Evolutionary conservation across 192 early-diverging fungal species (phyloP), one percentile per base, ranked within the genome.

Genomic region (Linnemannia schmuckeri): DNA sequence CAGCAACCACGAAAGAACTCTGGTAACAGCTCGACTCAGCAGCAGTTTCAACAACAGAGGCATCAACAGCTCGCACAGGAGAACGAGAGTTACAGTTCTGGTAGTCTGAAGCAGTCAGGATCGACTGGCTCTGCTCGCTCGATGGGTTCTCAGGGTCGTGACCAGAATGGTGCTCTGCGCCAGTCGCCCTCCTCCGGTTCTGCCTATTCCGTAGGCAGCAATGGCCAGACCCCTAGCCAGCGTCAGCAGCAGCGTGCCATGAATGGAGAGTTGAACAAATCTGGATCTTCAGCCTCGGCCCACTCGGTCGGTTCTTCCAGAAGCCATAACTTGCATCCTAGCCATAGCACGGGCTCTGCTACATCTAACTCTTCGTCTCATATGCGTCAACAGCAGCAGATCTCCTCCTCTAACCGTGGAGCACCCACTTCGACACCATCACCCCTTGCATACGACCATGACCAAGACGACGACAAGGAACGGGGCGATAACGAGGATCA

Each of bases 1-100:
- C 76, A 84, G 52, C 82, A 84, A 61, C 66, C 82, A 22, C 77
- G 82, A 4, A 78, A 78, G 55, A 84, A 84, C 63, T 69, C 82
- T 6, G 61, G 61, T 10, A 46, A 54, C 30, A 79, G 47, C 42
- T 57, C 82, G 20, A 38, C 38, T 33, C 61, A 77, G 27, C 76
- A 70, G 27, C 30, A 69, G 10, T 35, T 33, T 61, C 80, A 81
- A 18, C 81, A 76, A 61, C 75, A 76, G 70, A 49, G 70, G 40
- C 75, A 77, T n/a, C 74, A 30, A 61, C 71, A 78, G 5, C 82
- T 74, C 49, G 73, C 70, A 42, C 82, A 75, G 47, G 57, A 74
- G 7, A 72, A 44, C 2, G 82, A 78, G 10, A 38, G 18, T 13
- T 41, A 40, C 24, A 49, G 49, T 20, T 22, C 44, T 61, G 66